phyloP scores from a whole-genome alignment of 441 rosid genomes.

The Viola pubescens region DNA sequence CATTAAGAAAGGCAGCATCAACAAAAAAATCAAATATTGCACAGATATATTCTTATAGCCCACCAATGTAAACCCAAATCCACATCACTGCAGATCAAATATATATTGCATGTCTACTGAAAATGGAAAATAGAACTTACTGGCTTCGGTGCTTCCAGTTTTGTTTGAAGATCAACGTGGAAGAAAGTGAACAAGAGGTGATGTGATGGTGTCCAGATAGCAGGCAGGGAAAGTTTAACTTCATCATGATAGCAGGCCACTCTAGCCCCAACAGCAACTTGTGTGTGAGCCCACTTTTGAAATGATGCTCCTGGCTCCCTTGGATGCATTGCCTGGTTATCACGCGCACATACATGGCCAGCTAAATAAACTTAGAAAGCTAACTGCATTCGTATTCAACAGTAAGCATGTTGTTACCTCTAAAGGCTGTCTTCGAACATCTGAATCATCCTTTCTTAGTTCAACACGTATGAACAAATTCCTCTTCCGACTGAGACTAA shows the following conservation, averaged over 20 bases:
- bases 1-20: neutral
- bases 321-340: constrained; percentile 74
- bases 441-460: constrained; percentile 90
- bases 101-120: neutral
- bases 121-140: constrained; percentile 36
- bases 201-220: constrained; percentile 90
- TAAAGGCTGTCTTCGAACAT: constrained; percentile 82
- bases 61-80: neutral
- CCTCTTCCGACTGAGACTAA: constrained; percentile 91
- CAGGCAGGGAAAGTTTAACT: constrained; percentile 85
- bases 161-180: constrained; percentile 97
- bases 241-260: constrained; percentile 94
- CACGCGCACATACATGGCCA: constrained; percentile 22
- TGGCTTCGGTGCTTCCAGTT: constrained; percentile 98
- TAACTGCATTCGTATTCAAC: constrained; percentile 13
- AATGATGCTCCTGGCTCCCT: constrained; percentile 73
- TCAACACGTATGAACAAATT: constrained; percentile 87
- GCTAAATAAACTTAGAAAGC: constrained; percentile 18
- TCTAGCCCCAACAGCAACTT: constrained; percentile 86
- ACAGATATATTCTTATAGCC: neutral
- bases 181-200: constrained; percentile 94
- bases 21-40: neutral
- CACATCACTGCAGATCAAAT: neutral
- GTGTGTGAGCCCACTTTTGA: constrained; percentile 91
- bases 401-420: constrained; percentile 54